Conservation (phyloP, 257 asterid species). For the Dorcoceras hygrometricum region DNA sequence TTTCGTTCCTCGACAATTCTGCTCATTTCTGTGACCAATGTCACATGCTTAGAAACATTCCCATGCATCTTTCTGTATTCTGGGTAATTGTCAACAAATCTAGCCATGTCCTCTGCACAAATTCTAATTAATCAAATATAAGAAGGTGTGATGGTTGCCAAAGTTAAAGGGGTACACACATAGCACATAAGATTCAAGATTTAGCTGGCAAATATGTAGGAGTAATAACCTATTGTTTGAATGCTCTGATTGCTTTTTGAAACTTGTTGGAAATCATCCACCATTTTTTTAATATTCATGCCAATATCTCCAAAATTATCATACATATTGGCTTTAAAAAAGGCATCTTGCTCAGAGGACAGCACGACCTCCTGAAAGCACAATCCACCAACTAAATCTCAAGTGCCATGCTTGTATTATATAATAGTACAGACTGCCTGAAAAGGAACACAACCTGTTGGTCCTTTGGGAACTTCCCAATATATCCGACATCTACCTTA, state of each 20-base stretch:
- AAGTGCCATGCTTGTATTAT: constrained; percentile 17
- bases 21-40: constrained; percentile 96
- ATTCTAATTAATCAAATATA: constrained; percentile 25
- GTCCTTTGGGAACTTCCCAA: constrained; percentile 70
- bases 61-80: constrained; percentile 95
- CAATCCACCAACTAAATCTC: constrained; percentile 20
- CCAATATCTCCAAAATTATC: constrained; percentile 98
- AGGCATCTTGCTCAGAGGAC: constrained; percentile 93
- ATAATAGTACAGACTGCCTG: constrained; percentile 13
- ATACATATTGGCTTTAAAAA: constrained; percentile 88
- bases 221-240: constrained; percentile 80
- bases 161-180: constrained; percentile 20
- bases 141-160: constrained; percentile 17
- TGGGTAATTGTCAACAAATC: constrained; percentile 96
- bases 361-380: constrained; percentile 83
- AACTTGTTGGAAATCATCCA: constrained; percentile 95
- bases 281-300: constrained; percentile 90
- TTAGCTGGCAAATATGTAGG: constrained; percentile 15
- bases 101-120: constrained; percentile 97
- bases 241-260: constrained; percentile 94
- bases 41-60: constrained; percentile 97
- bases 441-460: constrained; percentile 62
- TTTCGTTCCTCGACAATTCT: constrained; percentile 91
- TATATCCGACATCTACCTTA: constrained; percentile 73
- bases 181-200: constrained; percentile 7